Evolutionary conservation across 2,329 filamentous ascomycete genomes (phyloP).

Genomic region (Exophiala dermatitidis): DNA sequence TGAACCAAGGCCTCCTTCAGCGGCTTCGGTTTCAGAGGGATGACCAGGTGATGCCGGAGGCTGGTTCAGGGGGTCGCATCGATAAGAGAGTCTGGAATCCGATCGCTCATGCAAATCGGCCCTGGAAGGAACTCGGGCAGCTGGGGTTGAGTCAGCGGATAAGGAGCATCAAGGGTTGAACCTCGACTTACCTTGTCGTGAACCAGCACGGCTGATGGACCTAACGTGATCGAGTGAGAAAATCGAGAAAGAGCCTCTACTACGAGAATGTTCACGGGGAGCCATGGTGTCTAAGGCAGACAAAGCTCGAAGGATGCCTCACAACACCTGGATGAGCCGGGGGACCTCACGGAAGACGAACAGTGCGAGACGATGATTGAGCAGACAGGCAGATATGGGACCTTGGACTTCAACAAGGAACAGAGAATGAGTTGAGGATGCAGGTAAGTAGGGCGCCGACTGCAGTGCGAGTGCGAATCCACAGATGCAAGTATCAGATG

Average conservation of each 20-base stretch:
- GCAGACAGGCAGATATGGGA: too few relatives aligned
- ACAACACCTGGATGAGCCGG: neutral
- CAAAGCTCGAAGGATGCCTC: neutral
- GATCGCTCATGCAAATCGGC: slow-evolving; percentile 16
- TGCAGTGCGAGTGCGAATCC: neutral
- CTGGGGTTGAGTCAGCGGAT: slow-evolving; percentile 9
- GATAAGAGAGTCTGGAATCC: slow-evolving; percentile 20
- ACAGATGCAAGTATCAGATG: neutral
- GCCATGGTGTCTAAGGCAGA: slow-evolving; percentile 9
- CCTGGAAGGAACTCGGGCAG: slow-evolving; percentile 16
- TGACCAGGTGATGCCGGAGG: slow-evolving; percentile 15
- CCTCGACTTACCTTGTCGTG: slow-evolving; percentile 19
- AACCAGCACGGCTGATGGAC: slow-evolving; percentile 19
- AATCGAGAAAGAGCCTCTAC: slow-evolving; percentile 22
- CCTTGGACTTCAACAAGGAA: too few relatives aligned
- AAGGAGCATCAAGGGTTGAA: neutral
- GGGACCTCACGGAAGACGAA: too few relatives aligned
- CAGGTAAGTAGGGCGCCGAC: neutral
- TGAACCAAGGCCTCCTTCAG: neutral
- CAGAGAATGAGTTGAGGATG: neutral
- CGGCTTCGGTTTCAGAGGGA: neutral
- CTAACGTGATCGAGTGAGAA: slow-evolving; percentile 22
- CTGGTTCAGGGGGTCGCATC: slow-evolving; percentile 22
- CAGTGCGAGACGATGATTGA: too few relatives aligned
- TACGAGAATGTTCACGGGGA: slow-evolving; percentile 14